A percentile compares a stretch with the other conserved stretches of the same genome.
Evolutionary conservation across 23 red algal genomes (phyloP).

Genomic region (Chondrus crispus): DNA sequence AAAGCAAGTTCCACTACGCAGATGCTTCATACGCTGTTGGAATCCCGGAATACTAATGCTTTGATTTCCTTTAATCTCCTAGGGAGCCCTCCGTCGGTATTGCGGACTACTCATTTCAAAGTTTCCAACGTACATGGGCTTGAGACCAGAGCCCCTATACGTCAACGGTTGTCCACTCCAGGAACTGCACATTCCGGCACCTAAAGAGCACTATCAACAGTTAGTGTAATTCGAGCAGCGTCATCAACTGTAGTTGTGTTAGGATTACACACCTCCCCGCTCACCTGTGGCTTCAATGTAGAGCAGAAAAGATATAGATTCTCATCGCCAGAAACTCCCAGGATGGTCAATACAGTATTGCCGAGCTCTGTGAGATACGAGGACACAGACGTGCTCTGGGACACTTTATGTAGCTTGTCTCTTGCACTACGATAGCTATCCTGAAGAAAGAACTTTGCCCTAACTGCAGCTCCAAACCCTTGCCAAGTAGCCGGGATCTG

Average conservation of each 20-base stretch:
- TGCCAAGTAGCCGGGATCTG: neutral
- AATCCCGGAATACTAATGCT: too few species aligned
- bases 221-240: neutral
- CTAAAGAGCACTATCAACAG: neutral
- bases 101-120: neutral
- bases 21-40: neutral
- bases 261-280: neutral
- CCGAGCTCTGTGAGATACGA: neutral
- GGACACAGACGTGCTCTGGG: neutral
- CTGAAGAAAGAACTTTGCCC: neutral
- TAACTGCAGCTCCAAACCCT: neutral
- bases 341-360: neutral
- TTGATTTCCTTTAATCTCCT: neutral
- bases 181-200: neutral
- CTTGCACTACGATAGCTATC: neutral
- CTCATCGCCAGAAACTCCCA: neutral
- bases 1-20: neutral
- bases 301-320: neutral
- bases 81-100: neutral
- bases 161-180: neutral
- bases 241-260: neutral
- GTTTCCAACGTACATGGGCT: neutral
- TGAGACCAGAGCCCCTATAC: neutral
- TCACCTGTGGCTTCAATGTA: neutral
- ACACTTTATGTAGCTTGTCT: neutral